Conservation (phyloP, 352 stramenopile genomes). For the Plasmopara muralis region DNA sequence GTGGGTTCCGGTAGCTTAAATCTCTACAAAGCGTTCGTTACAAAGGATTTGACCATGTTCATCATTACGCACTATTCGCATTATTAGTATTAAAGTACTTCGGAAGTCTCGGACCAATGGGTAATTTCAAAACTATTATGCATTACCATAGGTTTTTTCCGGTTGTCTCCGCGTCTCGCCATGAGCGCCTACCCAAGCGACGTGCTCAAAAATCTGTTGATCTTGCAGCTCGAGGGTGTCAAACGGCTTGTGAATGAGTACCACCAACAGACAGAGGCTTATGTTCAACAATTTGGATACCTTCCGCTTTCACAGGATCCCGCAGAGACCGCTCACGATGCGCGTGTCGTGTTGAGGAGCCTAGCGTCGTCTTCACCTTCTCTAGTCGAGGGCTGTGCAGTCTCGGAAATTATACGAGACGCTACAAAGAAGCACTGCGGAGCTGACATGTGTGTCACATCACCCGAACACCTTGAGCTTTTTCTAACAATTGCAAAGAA, state of each 20-base stretch:
- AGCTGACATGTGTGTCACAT: slow-evolving; percentile 26
- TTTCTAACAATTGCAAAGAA: slow-evolving; percentile 35
- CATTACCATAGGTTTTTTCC: too few relatives aligned
- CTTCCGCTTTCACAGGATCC: slow-evolving; percentile 39
- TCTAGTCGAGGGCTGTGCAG: slow-evolving; percentile 22
- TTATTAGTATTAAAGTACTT: too few relatives aligned
- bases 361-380: slow-evolving; percentile 14
- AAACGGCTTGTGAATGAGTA: slow-evolving; percentile 39
- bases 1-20: too few relatives aligned
- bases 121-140: too few relatives aligned
- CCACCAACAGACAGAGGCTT: slow-evolving; percentile 64
- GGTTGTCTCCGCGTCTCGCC: background rate
- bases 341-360: slow-evolving; percentile 30
- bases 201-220: slow-evolving; percentile 48
- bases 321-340: slow-evolving; percentile 9
- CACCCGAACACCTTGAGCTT: slow-evolving; percentile 26
- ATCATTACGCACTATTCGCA: too few relatives aligned
- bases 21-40: too few relatives aligned
- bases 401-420: slow-evolving; percentile 37
- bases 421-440: slow-evolving; percentile 41
- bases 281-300: slow-evolving; percentile 43
- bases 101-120: too few relatives aligned
- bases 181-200: slow-evolving; percentile 14
- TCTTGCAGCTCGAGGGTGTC: slow-evolving; percentile 51
- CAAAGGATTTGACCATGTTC: too few relatives aligned